A percentile compares a stretch with the other conserved stretches of the same genome.
Conservation (phyloP, 495 filamentous ascomycete species). For the Antarctomyces pellizariae region DNA sequence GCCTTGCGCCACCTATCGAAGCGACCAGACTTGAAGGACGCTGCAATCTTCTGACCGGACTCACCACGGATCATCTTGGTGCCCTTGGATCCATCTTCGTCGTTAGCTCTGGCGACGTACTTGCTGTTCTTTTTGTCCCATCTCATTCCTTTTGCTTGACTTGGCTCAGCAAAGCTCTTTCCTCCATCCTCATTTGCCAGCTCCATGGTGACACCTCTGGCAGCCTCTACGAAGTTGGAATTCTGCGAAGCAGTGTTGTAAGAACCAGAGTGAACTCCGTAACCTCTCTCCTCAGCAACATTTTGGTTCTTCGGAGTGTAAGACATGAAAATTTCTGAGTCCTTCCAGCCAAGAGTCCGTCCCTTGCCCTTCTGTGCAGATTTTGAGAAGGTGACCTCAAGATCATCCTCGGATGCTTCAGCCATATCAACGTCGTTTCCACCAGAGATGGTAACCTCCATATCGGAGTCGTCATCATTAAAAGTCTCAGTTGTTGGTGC, state of each 20-base stretch:
- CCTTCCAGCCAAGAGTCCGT: conserved; percentile 35
- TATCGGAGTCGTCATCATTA: conserved; percentile 22
- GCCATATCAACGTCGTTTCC: conserved; percentile 28
- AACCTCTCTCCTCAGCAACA: conserved; percentile 66
- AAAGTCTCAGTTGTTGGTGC: conserved; percentile 16
- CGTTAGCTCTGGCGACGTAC: conserved; percentile 74
- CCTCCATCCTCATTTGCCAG: conserved; percentile 64
- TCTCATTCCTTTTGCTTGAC: conserved; percentile 43
- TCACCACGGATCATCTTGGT: conserved; percentile 71
- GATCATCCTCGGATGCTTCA: conserved; percentile 45
- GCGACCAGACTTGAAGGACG: conserved; percentile 74
- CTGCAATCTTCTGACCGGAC: conserved; percentile 84
- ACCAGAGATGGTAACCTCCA: conserved; percentile 14
- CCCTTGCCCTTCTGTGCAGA: conserved; percentile 16
- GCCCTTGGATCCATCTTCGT: conserved; percentile 80
- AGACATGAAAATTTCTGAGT: conserved; percentile 85
- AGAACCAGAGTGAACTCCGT: conserved; percentile 69
- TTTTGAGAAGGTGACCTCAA: conserved; percentile 66
- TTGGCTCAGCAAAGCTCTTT: conserved; percentile 48
- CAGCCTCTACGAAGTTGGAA: conserved; percentile 58
- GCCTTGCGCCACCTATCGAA: conserved; percentile 80
- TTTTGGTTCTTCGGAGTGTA: conserved; percentile 62
- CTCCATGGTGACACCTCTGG: conserved; percentile 70
- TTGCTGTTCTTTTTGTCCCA: conserved; percentile 97
- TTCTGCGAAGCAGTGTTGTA: conserved; percentile 24